Conservation (phyloP, 2,329 filamentous ascomycete species). For the Penicillium glabrum region DNA sequence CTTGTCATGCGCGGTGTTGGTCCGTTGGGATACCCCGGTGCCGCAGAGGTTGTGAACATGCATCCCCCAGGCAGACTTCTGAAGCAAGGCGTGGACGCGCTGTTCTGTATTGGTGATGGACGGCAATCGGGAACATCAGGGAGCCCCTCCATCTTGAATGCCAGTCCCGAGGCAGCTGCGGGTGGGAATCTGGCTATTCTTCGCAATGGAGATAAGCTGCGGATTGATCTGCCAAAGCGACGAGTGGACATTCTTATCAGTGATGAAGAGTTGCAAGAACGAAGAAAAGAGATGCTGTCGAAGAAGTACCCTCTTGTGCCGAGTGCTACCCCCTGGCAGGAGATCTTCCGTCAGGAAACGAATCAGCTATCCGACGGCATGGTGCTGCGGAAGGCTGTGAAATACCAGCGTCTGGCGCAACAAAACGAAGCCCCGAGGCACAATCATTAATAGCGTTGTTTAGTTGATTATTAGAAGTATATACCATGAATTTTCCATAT, state of each 20-base stretch:
- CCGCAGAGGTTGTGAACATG: constrained; percentile 56
- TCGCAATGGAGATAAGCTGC: constrained; percentile 50
- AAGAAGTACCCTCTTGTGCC: constrained; percentile 39
- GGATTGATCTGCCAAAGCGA: constrained; percentile 52
- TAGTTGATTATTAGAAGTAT: not conserved
- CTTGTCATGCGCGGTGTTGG: constrained; percentile 53
- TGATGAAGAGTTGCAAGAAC: constrained; percentile 38
- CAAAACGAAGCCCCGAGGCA: constrained; percentile 42
- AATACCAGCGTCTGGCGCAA: constrained; percentile 51
- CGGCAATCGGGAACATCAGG: constrained; percentile 57
- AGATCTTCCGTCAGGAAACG: constrained; percentile 50
- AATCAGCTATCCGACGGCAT: constrained; percentile 49
- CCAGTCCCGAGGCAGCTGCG: constrained; percentile 55
- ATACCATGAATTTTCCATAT: not conserved
- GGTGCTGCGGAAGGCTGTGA: constrained; percentile 47
- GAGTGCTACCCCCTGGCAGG: constrained; percentile 53
- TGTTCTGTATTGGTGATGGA: constrained; percentile 56
- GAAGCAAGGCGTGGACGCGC: constrained; percentile 46
- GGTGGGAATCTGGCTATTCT: constrained; percentile 56
- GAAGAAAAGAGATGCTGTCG: constrained; percentile 39
- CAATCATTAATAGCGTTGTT: constrained; percentile 27
- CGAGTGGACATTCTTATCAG: constrained; percentile 49
- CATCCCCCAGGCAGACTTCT: constrained; percentile 48
- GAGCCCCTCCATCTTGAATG: constrained; percentile 57
- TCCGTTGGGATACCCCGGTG: constrained; percentile 52